phyloP scores from a whole-genome alignment of 2,329 filamentous ascomycete genomes.

The Fusarium oxysporum region DNA sequence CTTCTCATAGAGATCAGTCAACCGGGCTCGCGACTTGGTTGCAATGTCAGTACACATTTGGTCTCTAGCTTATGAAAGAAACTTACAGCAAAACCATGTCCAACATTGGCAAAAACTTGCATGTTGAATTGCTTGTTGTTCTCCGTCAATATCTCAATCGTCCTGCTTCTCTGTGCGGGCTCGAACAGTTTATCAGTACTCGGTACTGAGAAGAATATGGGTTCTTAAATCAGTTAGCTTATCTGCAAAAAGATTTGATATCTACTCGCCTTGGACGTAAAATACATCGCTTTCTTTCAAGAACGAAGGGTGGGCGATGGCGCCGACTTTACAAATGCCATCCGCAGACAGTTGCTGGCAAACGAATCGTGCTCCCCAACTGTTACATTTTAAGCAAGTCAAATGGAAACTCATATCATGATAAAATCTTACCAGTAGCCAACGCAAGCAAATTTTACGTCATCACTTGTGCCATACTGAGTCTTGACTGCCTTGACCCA shows the following conservation, averaged over 20 bases:
- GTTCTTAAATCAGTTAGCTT: not conserved
- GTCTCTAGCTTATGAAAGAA: accelerated
- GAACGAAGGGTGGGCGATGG: not conserved
- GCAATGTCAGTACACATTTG: not conserved
- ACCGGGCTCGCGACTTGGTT: not conserved
- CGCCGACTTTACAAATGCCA: not conserved
- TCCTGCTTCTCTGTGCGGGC: not conserved
- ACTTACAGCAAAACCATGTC: not conserved
- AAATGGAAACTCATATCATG: accelerated
- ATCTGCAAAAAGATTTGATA: not conserved
- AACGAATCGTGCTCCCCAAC: slow-evolving; percentile 1
- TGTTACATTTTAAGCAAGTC: not conserved
- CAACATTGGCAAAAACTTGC: not conserved
- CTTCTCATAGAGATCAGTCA: not conserved
- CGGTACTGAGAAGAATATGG: not conserved
- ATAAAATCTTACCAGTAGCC: not conserved
- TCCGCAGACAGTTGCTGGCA: not conserved
- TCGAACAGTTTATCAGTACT: not conserved
- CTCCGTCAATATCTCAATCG: not conserved
- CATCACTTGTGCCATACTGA: not conserved
- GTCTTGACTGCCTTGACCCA: not conserved
- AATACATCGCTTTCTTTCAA: not conserved
- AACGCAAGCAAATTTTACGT: not conserved
- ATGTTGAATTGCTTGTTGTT: not conserved
- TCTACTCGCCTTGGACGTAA: not conserved